A percentile compares a stretch with the other conserved stretches of the same genome.
These are phyloP conservation scores for Ceratocystis harringtonii DNA, from an alignment of 2,329 filamentous ascomycete species.

Conservation along the genomic window DNA sequence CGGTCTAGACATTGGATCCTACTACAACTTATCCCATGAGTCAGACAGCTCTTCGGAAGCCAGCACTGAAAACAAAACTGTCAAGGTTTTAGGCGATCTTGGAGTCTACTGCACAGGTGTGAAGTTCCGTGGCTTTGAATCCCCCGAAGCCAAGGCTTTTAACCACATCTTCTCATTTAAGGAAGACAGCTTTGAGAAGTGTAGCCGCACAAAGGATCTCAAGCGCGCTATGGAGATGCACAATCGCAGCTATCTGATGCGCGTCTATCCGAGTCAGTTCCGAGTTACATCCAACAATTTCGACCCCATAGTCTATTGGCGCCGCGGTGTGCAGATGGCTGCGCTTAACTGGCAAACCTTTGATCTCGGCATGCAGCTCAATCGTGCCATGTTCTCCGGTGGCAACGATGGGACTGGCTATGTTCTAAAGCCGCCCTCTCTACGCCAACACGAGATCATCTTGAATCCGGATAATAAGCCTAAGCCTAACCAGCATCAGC, in stretches of 20 bases:
- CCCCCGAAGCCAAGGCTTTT: conserved; percentile 63
- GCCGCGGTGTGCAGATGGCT: conserved; percentile 91
- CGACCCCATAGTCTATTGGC: conserved; percentile 85
- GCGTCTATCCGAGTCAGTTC: conserved; percentile 76
- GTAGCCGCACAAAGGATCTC: conserved; percentile 58
- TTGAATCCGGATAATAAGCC: conserved; percentile 19
- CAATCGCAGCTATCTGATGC: conserved; percentile 83
- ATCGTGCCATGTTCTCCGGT: conserved; percentile 93
- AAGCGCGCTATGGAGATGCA: conserved; percentile 73
- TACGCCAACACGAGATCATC: conserved; percentile 54
- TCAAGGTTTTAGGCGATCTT: conserved; percentile 65
- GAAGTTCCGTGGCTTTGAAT: conserved; percentile 71
- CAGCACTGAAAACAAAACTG: conserved; percentile 64
- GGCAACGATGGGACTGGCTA: conserved; percentile 79
- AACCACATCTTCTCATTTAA: conserved; percentile 96
- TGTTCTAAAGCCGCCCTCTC: conserved; percentile 77
- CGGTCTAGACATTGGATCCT: conserved; percentile 18
- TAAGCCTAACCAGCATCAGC: conserved; percentile 45
- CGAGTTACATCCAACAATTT: conserved; percentile 86
- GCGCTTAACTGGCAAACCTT: conserved; percentile 98
- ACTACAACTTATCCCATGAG: conserved; percentile 62
- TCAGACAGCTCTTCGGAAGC: conserved; percentile 43
- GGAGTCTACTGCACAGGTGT: conserved; percentile 62
- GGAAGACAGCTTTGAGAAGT: conserved; percentile 71
- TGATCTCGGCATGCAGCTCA: conserved; percentile 87